Conservation (phyloP, 169 alveolate genomes). For the Eimeria praecox region DNA sequence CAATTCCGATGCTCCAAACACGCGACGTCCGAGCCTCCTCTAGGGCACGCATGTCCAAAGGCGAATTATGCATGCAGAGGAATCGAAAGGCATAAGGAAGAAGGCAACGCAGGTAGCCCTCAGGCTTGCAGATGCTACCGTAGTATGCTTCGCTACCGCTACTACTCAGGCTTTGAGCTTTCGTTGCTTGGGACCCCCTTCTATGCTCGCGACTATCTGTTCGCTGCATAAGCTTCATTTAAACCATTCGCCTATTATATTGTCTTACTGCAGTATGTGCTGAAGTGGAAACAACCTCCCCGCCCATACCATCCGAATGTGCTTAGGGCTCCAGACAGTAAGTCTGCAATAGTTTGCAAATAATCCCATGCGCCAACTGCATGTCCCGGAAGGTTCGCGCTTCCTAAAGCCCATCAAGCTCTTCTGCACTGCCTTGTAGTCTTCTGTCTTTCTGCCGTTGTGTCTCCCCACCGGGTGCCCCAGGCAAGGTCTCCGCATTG, state of each 20-base stretch:
- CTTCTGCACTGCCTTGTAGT: too few relatives aligned
- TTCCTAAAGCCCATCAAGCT: too few relatives aligned
- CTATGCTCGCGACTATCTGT: too few relatives aligned
- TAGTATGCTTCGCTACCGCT: too few relatives aligned
- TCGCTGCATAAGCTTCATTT: background rate
- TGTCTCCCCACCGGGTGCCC: background rate
- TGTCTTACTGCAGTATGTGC: background rate
- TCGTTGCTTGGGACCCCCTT: too few relatives aligned
- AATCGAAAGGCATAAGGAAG: too few relatives aligned
- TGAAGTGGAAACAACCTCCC: background rate
- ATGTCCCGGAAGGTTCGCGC: background rate
- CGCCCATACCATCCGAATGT: background rate
- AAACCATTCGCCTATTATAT: background rate
- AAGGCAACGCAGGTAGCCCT: too few relatives aligned
- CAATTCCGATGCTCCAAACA: background rate
- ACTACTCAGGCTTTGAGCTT: too few relatives aligned
- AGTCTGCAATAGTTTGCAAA: background rate
- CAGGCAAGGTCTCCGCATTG: background rate
- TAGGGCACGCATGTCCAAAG: background rate
- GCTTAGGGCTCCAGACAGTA: background rate
- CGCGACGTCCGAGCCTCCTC: background rate
- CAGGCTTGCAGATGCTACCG: too few relatives aligned
- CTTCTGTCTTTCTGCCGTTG: too few relatives aligned
- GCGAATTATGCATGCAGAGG: background rate
- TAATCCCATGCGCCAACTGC: too few relatives aligned